Evolutionary conservation across 352 stramenopile genomes (phyloP).

Genomic region (Globisporangium camurandrum): DNA sequence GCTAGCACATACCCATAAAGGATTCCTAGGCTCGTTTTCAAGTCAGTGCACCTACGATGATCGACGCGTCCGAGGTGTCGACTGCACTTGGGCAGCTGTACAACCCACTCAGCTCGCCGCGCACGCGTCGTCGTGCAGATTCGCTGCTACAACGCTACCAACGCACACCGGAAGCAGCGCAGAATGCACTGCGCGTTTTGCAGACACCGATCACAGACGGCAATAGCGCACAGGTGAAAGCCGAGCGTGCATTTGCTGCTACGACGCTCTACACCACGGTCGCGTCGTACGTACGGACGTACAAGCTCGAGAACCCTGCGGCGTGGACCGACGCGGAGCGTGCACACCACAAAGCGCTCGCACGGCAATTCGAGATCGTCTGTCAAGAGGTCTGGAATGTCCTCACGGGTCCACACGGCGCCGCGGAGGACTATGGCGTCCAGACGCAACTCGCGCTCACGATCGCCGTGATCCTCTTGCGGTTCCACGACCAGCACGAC

Average conservation of each 20-base stretch:
- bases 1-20: too few species aligned
- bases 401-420: constrained; percentile 48
- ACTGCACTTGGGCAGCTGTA: constrained; percentile 70
- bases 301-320: constrained; percentile 51
- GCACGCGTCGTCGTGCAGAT: constrained; percentile 61
- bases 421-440: constrained; percentile 44
- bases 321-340: constrained; percentile 47
- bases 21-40: too few species aligned
- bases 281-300: constrained; percentile 58
- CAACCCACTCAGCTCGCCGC: constrained; percentile 55
- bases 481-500: constrained; percentile 58
- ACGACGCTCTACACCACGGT: constrained; percentile 70
- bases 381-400: constrained; percentile 76
- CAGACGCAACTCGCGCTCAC: constrained; percentile 67
- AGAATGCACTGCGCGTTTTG: constrained; percentile 48
- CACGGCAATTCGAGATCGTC: constrained; percentile 52
- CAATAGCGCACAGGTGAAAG: constrained; percentile 24
- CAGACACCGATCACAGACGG: constrained; percentile 36
- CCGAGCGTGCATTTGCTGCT: constrained; percentile 57
- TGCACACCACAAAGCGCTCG: constrained; percentile 38
- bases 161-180: constrained; percentile 52
- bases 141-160: constrained; percentile 71
- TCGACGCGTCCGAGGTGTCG: constrained; percentile 44
- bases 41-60: too few species aligned
- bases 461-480: constrained; percentile 69